Percentiles rank a stretch among this genome's conserved stretches.
Evolutionary conservation across 2,329 filamentous ascomycete species (phyloP).

Genomic region (Penicillium brasilianum): DNA sequence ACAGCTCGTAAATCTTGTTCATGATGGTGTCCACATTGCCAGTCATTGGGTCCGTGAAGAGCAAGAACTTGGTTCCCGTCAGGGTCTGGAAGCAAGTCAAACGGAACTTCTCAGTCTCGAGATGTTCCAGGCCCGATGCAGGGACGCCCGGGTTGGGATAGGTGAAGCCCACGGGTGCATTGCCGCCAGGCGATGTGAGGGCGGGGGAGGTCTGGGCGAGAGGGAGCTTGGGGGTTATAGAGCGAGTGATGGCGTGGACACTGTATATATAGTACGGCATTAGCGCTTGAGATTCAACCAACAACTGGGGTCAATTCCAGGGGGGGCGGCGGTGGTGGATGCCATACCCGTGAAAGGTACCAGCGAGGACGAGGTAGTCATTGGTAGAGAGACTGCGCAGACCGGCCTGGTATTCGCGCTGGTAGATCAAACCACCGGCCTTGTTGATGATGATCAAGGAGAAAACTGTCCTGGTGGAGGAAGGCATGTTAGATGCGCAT

Average conservation of each 20-base stretch:
- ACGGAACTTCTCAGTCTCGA: slow-evolving; percentile 93
- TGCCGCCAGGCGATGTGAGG: slow-evolving; percentile 27
- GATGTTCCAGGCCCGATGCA: slow-evolving; percentile 77
- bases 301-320: neutral
- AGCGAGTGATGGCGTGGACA: slow-evolving; percentile 68
- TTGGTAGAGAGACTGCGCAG: slow-evolving; percentile 90
- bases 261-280: slow-evolving; percentile 36
- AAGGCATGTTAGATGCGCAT: slow-evolving; percentile 15
- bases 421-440: slow-evolving; percentile 93
- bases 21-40: slow-evolving; percentile 82
- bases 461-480: slow-evolving; percentile 80
- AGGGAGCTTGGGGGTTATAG: slow-evolving; percentile 54
- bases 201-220: slow-evolving; percentile 40
- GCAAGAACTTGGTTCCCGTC: slow-evolving; percentile 91
- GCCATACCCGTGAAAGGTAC: slow-evolving; percentile 89
- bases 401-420: slow-evolving; percentile 87
- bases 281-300: neutral
- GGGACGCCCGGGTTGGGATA: slow-evolving; percentile 41
- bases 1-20: slow-evolving; percentile 87
- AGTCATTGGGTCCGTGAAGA: slow-evolving; percentile 91
- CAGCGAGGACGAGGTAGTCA: slow-evolving; percentile 94
- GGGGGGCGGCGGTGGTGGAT: neutral
- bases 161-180: slow-evolving; percentile 32
- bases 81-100: slow-evolving; percentile 95
- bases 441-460: slow-evolving; percentile 98